phyloP scores from a whole-genome alignment of 495 filamentous ascomycete genomes.

The Penicillium bovifimosum region DNA sequence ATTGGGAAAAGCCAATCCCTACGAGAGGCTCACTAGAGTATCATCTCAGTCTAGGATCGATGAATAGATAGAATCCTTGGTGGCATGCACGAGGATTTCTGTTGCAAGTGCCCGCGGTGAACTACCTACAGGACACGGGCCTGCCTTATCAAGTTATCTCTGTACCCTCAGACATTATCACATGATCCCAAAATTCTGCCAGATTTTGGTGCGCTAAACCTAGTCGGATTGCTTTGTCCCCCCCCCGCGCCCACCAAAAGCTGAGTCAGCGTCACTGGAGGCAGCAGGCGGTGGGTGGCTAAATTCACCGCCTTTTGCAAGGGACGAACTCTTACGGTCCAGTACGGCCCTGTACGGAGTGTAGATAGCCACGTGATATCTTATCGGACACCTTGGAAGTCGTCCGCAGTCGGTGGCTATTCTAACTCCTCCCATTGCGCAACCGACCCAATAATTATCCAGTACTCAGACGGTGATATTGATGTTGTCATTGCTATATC shows the following conservation, averaged over 20 bases:
- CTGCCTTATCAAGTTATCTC: no score
- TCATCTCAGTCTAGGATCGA: slow-evolving; percentile 5
- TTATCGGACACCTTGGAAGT: slow-evolving; percentile 10
- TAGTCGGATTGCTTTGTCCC: no score
- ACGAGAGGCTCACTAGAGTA: slow-evolving; percentile 5
- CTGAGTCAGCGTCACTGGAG: no score
- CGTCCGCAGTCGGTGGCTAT: background rate
- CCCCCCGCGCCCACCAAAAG: no score
- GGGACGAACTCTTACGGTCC: no score
- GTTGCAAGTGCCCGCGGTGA: background rate
- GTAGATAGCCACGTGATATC: slow-evolving; percentile 24
- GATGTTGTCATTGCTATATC: background rate
- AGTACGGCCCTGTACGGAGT: no score
- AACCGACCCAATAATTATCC: background rate
- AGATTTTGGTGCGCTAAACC: no score
- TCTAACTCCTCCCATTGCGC: background rate
- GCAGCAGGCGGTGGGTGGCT: no score
- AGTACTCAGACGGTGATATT: background rate
- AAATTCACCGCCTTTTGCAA: no score
- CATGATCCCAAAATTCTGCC: no score
- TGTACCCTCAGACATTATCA: no score
- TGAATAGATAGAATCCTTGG: background rate
- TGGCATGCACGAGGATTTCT: background rate
- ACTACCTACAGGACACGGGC: no score
- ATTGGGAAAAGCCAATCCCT: slow-evolving; percentile 29